Conservation (phyloP, 176 grass and related monocot genomes). For the Neostapfia colusana region DNA sequence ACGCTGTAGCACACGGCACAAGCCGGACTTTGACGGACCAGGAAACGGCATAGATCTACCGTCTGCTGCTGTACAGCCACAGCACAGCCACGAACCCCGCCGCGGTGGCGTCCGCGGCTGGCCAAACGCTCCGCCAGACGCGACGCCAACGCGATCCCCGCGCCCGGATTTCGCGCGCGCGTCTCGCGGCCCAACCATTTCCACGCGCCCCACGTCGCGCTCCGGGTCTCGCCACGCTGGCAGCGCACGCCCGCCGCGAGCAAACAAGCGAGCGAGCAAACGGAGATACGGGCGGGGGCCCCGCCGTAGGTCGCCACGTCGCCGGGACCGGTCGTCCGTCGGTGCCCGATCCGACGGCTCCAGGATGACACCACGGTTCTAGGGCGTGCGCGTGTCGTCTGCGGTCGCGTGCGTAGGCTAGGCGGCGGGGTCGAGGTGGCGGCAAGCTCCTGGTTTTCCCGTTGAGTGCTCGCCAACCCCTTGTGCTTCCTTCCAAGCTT, state of each 20-base stretch:
- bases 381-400: constrained; percentile 22
- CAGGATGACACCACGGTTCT: too few species aligned
- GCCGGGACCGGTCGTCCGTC: too few species aligned
- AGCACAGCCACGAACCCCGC: background rate
- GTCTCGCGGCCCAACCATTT: too few species aligned
- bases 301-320: too few species aligned
- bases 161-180: background rate
- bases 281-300: background rate
- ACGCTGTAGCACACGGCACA: background rate
- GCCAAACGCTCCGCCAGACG: constrained; percentile 26
- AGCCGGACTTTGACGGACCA: background rate
- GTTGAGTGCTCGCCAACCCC: constrained; percentile 62
- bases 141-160: constrained; percentile 31
- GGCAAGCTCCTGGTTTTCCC: constrained; percentile 22
- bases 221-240: background rate
- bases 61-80: too few species aligned
- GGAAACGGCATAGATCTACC: background rate
- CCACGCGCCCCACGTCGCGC: background rate
- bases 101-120: constrained; percentile 23
- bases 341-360: too few species aligned
- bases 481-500: constrained; percentile 96
- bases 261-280: constrained; percentile 40
- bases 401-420: background rate
- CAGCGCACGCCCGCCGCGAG: constrained; percentile 13
- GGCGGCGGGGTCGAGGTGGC: background rate